Evolutionary conservation across 164 flowering plant species (phyloP), one percentile per base, ranked within the genome.

Genomic region (Pachysandra terminalis): DNA sequence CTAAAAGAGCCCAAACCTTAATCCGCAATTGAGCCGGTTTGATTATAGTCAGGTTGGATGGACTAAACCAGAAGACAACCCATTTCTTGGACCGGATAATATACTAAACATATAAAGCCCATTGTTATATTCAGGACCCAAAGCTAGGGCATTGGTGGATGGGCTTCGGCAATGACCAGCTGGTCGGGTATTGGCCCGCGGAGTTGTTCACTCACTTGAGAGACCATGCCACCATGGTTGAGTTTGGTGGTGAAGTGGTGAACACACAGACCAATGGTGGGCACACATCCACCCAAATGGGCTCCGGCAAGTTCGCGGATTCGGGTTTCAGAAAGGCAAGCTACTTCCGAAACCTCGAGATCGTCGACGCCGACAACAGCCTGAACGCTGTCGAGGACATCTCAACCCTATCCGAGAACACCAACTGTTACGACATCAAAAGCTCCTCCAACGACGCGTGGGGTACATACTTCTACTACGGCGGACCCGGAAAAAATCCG

Each of bases 401-500:
- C 24, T 84, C 89, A 26, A 88, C 81, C 17, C 73, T 95, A 6
- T 94, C 99, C 4, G 97, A 95, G 83, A 83, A 96, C 75, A 83
- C 95, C 35, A 88, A 92, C 55, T 96, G 99, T 67, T 96, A 93
- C 76, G 67, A 90, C 76, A 91, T 96, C 70, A 77, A 82, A 77
- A 93, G 91, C 79, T 80, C 87, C 59, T 83, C 73, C 72, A 90
- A 68, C 82, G 77, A 61, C 15, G 86, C 89, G 22, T 96, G 98
- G 98, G 98, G 98, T 55, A 82, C 90, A 19, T 69, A 89, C 70
- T 93, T 96, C 74, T 96, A 96, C 89, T 96, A 80, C 66, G 99
- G 99, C 28, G 99, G 99, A n/a, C 98, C 98, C 6, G 99, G 99
- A 66, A 82, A 79, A 12, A 91, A 80, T 65, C 85, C 88, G 0